These are phyloP conservation scores for Thozetella sp. DNA, from an alignment of 495 filamentous ascomycete species.

Conservation along the genomic window DNA sequence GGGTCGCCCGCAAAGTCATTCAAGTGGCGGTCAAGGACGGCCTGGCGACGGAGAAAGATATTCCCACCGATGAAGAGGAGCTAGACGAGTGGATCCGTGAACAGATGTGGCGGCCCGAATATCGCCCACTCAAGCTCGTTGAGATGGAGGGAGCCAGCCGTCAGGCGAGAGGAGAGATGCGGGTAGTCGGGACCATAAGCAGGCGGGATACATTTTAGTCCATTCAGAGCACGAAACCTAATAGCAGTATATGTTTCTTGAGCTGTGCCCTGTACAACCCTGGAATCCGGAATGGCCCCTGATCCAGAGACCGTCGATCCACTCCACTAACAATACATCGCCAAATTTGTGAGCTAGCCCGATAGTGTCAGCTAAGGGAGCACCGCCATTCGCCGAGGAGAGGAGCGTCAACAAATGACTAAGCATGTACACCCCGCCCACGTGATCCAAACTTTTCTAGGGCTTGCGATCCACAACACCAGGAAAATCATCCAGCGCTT, in stretches of 20 bases:
- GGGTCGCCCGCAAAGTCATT: conserved; percentile 81
- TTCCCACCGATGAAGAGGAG: conserved; percentile 58
- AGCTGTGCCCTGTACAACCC: not conserved
- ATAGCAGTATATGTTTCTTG: not conserved
- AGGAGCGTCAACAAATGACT: no score
- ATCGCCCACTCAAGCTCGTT: conserved; percentile 64
- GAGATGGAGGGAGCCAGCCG: conserved; percentile 47
- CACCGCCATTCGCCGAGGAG: no score
- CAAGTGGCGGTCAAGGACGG: conserved; percentile 69
- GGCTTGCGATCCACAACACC: conserved; percentile 37
- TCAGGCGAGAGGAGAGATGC: conserved; percentile 61
- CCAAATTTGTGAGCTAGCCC: not conserved
- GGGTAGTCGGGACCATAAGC: conserved; percentile 42
- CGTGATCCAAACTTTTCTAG: conserved; percentile 15
- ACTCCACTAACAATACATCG: not conserved
- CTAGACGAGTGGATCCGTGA: conserved; percentile 80
- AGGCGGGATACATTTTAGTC: not conserved
- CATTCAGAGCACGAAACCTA: not conserved
- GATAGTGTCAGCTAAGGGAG: not conserved
- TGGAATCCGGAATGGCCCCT: not conserved
- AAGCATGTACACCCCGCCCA: not conserved
- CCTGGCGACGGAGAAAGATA: conserved; percentile 59
- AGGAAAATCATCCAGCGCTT: conserved; percentile 21
- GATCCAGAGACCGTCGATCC: not conserved
- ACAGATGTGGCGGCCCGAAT: conserved; percentile 89